Conservation (phyloP, 2,329 filamentous ascomycete species). For the Thelonectria olida region DNA sequence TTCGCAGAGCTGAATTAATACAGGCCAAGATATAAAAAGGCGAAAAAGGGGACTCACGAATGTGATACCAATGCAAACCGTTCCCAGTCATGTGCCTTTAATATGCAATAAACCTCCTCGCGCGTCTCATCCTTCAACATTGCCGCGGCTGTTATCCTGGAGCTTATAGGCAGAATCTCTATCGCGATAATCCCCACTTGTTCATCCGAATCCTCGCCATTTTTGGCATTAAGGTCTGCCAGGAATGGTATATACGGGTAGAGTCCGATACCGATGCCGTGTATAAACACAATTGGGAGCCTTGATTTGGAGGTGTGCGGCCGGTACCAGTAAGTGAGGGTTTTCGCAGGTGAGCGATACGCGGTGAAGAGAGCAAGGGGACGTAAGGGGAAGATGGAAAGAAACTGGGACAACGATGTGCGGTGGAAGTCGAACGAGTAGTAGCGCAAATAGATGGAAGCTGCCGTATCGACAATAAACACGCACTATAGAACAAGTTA, state of each 20-base stretch:
- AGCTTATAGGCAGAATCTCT: conserved; percentile 68
- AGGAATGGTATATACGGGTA: conserved; percentile 66
- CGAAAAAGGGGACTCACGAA: conserved; percentile 38
- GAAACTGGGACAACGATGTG: no score
- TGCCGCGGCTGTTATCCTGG: conserved; percentile 61
- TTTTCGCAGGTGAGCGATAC: conserved; percentile 55
- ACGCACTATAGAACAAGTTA: no score
- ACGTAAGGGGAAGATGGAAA: no score
- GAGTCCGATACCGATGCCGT: no score
- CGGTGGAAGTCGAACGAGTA: no score
- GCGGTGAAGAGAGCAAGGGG: conserved; percentile 56
- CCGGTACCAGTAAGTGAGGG: no score
- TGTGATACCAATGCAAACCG: conserved; percentile 64
- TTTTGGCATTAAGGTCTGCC: conserved; percentile 55
- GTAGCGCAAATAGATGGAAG: no score
- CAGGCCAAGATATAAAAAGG: conserved; percentile 4
- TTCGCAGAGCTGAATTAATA: no score
- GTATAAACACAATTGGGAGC: no score
- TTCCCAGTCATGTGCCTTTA: conserved; percentile 59
- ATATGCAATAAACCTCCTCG: conserved; percentile 60
- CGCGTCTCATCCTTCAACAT: conserved; percentile 58
- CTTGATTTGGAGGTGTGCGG: no score
- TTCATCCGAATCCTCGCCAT: conserved; percentile 44
- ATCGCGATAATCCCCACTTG: conserved; percentile 66
- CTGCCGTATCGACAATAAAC: no score